These are phyloP conservation scores for Cryptosporidium sp. DNA, from an alignment of 169 alveolate genomes.

Conservation along the genomic window DNA sequence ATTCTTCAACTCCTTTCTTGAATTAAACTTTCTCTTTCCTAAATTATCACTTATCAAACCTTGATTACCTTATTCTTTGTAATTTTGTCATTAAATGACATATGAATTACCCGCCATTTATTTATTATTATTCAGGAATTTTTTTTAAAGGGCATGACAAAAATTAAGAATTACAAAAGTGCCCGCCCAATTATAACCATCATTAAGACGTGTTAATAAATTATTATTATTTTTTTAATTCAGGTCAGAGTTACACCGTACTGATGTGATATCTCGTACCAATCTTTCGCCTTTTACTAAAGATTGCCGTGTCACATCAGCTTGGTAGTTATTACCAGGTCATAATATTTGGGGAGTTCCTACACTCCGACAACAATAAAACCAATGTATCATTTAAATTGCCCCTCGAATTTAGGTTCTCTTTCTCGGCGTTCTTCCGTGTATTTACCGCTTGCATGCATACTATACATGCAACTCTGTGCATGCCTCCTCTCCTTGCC, in stretches of 20 bases:
- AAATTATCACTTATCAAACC: not conserved
- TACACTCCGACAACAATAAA: conserved; percentile 14
- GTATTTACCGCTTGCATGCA: too few species aligned
- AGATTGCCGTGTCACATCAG: conserved; percentile 94
- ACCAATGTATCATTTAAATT: conserved; percentile 26
- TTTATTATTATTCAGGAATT: not conserved
- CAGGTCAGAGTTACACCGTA: conserved; percentile 14
- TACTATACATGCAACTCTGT: too few species aligned
- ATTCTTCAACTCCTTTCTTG: not conserved
- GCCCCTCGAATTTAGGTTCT: too few species aligned
- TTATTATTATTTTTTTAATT: not conserved
- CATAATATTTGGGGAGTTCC: conserved; percentile 54
- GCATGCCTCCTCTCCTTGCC: too few species aligned
- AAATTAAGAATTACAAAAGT: not conserved
- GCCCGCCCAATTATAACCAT: conserved; percentile 34
- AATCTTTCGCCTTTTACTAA: conserved; percentile 98
- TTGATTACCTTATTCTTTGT: not conserved
- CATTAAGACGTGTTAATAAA: conserved; percentile 26
- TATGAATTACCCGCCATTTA: not conserved
- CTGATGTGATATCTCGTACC: conserved; percentile 79
- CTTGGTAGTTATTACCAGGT: conserved; percentile 52
- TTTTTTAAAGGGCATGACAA: not conserved
- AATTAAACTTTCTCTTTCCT: not conserved
- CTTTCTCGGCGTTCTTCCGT: too few species aligned
- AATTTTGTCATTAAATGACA: not conserved